Evolutionary conservation across 345 rosid genomes (phyloP).

Genomic region (Erysimum cheiranthoides): DNA sequence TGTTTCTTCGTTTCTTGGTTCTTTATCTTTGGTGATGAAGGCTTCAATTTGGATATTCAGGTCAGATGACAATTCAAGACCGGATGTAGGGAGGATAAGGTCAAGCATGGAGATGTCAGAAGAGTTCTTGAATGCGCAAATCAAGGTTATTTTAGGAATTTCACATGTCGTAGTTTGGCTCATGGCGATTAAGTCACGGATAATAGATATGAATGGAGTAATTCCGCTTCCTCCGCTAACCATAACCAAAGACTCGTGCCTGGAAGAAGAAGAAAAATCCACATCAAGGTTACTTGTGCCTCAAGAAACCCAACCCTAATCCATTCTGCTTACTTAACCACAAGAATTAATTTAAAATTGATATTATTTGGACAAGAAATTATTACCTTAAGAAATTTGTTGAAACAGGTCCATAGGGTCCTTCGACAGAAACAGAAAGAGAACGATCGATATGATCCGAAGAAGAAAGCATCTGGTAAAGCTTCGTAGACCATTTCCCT

Average conservation of each 20-base stretch:
- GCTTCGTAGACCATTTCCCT: slow-evolving; percentile 80
- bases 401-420: slow-evolving; percentile 88
- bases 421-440: slow-evolving; percentile 67
- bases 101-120: slow-evolving; percentile 71
- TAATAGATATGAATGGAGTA: slow-evolving; percentile 79
- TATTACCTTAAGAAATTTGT: slow-evolving; percentile 68
- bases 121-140: slow-evolving; percentile 61
- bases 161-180: slow-evolving; percentile 37
- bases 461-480: slow-evolving; percentile 67
- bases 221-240: slow-evolving; percentile 93
- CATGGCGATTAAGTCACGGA: slow-evolving; percentile 57
- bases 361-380: neutral
- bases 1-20: slow-evolving; percentile 32
- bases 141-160: slow-evolving; percentile 56
- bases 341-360: neutral
- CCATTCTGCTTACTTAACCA: neutral
- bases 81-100: slow-evolving; percentile 58
- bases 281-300: neutral
- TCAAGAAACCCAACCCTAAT: slow-evolving; percentile 6
- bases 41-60: slow-evolving; percentile 63
- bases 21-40: slow-evolving; percentile 70
- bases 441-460: slow-evolving; percentile 47
- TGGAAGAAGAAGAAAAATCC: slow-evolving; percentile 12
- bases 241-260: slow-evolving; percentile 77
- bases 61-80: slow-evolving; percentile 43